These are phyloP conservation scores for Potentilla sterilis DNA, from an alignment of 306 rosid genomes.

Conservation along the genomic window DNA sequence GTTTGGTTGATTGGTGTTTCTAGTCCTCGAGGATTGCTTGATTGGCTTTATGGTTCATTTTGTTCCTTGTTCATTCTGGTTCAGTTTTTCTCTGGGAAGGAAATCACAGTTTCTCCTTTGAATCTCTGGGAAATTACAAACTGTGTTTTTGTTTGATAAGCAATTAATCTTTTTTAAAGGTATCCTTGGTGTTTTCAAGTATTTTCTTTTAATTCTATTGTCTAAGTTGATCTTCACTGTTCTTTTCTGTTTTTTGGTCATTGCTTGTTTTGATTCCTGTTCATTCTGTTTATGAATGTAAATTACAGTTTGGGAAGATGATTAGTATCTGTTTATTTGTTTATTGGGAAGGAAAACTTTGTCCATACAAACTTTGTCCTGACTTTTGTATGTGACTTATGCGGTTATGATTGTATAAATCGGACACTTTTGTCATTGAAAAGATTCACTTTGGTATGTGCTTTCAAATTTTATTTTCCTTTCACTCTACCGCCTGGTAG, in stretches of 20 bases:
- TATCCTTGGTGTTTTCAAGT: neutral
- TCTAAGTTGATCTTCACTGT: neutral
- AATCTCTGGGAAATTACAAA: neutral
- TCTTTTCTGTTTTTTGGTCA: neutral
- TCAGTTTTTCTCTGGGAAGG: neutral
- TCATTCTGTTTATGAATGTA: too few relatives aligned
- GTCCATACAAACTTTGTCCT: too few relatives aligned
- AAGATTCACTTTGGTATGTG: neutral
- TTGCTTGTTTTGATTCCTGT: neutral
- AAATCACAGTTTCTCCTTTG: neutral
- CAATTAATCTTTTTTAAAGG: neutral
- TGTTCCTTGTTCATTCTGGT: neutral
- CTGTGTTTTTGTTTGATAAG: neutral
- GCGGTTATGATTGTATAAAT: neutral
- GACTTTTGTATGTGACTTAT: neutral
- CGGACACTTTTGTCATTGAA: neutral
- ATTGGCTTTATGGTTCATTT: neutral
- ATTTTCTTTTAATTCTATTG: neutral
- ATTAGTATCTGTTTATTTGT: neutral
- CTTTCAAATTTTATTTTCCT: neutral
- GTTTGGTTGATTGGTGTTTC: neutral
- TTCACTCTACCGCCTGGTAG: neutral
- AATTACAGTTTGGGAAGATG: neutral
- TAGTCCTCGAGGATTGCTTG: neutral
- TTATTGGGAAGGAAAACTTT: neutral